Evolutionary conservation across 2,329 filamentous ascomycete genomes (phyloP), one percentile per base, ranked within the genome.

Genomic region (Basipetospora sp.): DNA sequence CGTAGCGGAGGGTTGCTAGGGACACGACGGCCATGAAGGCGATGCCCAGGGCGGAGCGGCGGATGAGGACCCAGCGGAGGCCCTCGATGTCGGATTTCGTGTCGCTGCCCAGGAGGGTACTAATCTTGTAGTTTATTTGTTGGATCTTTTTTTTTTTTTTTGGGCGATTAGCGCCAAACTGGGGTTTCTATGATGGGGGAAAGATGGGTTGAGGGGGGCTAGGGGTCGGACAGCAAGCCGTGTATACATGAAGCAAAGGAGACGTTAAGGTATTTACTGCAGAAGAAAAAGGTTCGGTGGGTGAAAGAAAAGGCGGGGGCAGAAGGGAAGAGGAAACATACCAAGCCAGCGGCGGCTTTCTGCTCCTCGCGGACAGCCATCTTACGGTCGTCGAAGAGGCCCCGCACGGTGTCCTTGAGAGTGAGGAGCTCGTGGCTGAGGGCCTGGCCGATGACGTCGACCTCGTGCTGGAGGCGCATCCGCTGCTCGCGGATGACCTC

Each of bases 61-160:
- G 63, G 43, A 77, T 83, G 45, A 78, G 59, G 29, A 94, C 77
- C 90, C 90, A 96, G 42, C 90, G 70, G 34, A 98, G 63, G 2
- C 79, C 81, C 56, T 98, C 90, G 34, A 96, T 87, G 49, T 94
- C 83, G 4, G 82, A 88, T 54, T 88, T 87, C 34, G 81, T 77
- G 56, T 96, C 90, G 44, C 84, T 90, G 55, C 85, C 92, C 31
- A 98, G 69, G 29, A 74, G 70, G 22, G 94, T 85, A 16, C 83
- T 92, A 56, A 98, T 96, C 55, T 93, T 90, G 60, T 96, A 94
- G 59, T 88, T 93, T 47, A 96, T 70, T 62, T 94, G 81, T 65
- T 94, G 87, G 44, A 94, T 87, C 69, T 84, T 50, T 17, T 16
- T 22, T 15, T 6, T 25, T 25, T 25, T n/a, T n/a, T n/a, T n/a